Base-by-base conservation (phyloP, 805 yeast species). In the Barnettozyma populi region DNA sequence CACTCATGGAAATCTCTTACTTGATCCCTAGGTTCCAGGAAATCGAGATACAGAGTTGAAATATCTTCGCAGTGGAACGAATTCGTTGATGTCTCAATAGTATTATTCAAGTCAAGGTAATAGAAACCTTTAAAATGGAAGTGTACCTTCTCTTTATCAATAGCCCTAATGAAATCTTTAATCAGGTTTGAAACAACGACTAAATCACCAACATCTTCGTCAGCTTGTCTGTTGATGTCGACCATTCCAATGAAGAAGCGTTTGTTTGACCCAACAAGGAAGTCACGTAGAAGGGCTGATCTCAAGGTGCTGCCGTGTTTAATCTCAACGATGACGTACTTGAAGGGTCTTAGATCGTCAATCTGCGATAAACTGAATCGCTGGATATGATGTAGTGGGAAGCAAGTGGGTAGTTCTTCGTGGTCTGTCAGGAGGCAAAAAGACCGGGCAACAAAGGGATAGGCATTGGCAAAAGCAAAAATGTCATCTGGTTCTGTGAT, bases 351-450 rank as follows among this genome's bases (percentile, higher is more conserved):
- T 7, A 31, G 23, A 4, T 31, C 24, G n/a, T 13, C 37, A 31
- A 20, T 14, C 29, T 41, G 21, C 5, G 25, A 19, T 7, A 31
- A 11, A 18, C 18, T 18, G 19, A 31, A 20, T n/a, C 44, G 34
- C 27, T 13, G 24, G 24, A 31, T 18, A 18, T 27, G 20, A 13
- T 29, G 7, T 19, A 41, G 23, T 4, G 21, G 18, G 29, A 31
- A 41, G n/a, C 18, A 41, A n/a, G 16, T 10, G 4, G 37, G 44
- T 21, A 23, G n/a, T 8, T 20, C 27, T 16, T 41, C 20, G 13
- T 41, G 44, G 16, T 41, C 44, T 16, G 44, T 31, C 13, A 41
- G 19, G 5, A 41, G 37, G 29, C 44, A 41, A 14, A 31, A 29
- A 4, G 24, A 29, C 20, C 16, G 4, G 11, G 34, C 27, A 2